Base-by-base conservation (phyloP, 1,139 yeast genomes). In the Candida dubliniensis region DNA sequence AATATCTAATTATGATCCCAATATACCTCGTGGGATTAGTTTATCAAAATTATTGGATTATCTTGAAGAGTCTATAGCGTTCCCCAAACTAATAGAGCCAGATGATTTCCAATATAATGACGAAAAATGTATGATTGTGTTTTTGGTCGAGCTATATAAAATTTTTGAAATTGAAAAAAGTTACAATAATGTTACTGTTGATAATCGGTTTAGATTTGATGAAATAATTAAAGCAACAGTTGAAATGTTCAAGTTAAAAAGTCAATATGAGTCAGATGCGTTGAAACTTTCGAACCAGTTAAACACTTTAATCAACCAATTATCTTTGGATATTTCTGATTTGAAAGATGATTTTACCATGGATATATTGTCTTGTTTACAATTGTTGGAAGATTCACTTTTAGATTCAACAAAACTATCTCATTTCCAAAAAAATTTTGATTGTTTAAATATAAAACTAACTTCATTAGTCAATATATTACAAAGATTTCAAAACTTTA, bases 141-240 rank as follows among this genome's bases (percentile, higher is more conserved):
- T 80, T 56, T 64, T 82, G n/a, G 75, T 84, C 24, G 81, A 82
- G 55, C 81, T 86, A 83, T 82, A 76, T 60, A 82, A 80, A 47
- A 72, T 73, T 32, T 66, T 55, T 69, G 84, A 63, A 57, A 47
- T 61, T 35, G 61, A 57, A 18, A 42, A 53, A 31, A 36, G 45
- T n/a, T 36, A 39, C 30, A n/a, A 34, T 12, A 41, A 41, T 12
- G 12, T 31, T 4, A 23, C 29, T 8, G 23, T 36, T n/a, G 46
- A 44, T 14, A 9, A 36, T n/a, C 31, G 32, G 33, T 9, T 13
- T 24, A 24, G 40, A 15, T 42, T 12, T 39, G 61, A 66, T 44
- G 53, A 54, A 2, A 53, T 46, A 11, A 25, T 40, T 5, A 24
- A 24, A 6, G 29, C 32, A 14, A 44, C 42, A 3, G 24, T 44